Base-by-base conservation (phyloP, 2,329 filamentous ascomycete genomes). In the Curvularia sp. region DNA sequence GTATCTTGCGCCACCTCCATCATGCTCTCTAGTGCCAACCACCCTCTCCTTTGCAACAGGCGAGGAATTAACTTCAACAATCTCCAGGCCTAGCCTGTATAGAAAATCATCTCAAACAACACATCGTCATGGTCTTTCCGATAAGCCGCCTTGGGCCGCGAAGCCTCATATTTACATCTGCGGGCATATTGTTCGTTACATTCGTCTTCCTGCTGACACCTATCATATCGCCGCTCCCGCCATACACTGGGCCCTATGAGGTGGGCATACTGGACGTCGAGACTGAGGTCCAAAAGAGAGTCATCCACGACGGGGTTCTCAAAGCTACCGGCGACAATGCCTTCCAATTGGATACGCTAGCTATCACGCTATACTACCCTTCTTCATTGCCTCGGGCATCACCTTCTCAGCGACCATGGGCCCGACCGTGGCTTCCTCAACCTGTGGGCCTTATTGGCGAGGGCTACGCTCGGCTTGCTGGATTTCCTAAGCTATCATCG, bases 341-440 rank as follows among this genome's bases (percentile, higher is more conserved):
- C 5, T 81, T 82, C 48, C 73, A 80, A 47, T 67, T 82, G n/a
- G 64, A 77, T 28, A 81, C 79, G 8, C 75, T 82, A 5, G 74
- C 81, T 3, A 76, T 81, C 60, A 79, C 79, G 1, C 62, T 82
- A 2, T 82, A 79, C 70, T 82, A 81, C 52, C 80, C 80, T 1
- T 74, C 79, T 1, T 72, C 69, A 5, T 43, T 72, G 23, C 65
- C 68, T 6, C 52, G 55, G 6, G 55, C 57, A 1, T 46, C 70
- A 42, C 65, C 60, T 23, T 61, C 49, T 23, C 63, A 72, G 25
- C 70, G 68, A 54, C 69, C 70, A n/a, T 69, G 67, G 66, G 71
- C 74, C 27, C 79, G 80, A 47, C 75, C 72, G 8, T 81, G 80
- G 80, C 69, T 81, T 19, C 76, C 79, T 6, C 78, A 78, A 43